Conservation (phyloP, 2,329 filamentous ascomycete genomes). For the Aureobasidium sp. region DNA sequence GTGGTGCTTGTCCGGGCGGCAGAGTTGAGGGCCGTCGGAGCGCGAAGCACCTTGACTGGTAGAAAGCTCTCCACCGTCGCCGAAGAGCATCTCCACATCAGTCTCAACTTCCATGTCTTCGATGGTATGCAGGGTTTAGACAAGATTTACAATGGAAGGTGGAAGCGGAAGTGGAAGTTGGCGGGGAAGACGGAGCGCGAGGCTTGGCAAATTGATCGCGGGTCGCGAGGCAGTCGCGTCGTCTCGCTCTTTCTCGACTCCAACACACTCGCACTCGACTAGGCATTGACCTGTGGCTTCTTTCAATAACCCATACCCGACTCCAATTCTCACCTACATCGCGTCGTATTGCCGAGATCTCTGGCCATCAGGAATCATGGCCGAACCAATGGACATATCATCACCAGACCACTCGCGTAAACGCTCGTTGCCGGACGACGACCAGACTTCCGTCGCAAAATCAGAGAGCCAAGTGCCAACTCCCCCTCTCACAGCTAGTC, state of each 20-base stretch:
- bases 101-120: not conserved
- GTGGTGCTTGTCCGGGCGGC: not conserved
- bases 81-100: conserved; percentile 11
- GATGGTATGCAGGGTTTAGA: not conserved
- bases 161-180: not conserved
- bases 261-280: not conserved
- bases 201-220: not conserved
- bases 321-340: not conserved
- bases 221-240: not conserved
- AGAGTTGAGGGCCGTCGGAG: not conserved
- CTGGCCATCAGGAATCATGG: not conserved
- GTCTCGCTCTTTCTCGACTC: not conserved
- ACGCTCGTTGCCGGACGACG: conserved; percentile 8
- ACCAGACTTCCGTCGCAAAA: not conserved
- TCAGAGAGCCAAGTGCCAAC: conserved; percentile 16
- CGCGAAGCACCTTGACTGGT: not conserved
- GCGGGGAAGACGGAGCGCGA: not conserved
- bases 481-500: conserved; percentile 17
- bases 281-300: not conserved
- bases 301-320: not conserved
- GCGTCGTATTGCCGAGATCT: not conserved
- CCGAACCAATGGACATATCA: conserved; percentile 9
- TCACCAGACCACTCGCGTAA: conserved; percentile 19
- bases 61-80: not conserved
- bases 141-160: too few species aligned